phyloP scores from a whole-genome alignment of 2,329 filamentous ascomycete genomes.

The Dryadomyces quercus-mongolicae region DNA sequence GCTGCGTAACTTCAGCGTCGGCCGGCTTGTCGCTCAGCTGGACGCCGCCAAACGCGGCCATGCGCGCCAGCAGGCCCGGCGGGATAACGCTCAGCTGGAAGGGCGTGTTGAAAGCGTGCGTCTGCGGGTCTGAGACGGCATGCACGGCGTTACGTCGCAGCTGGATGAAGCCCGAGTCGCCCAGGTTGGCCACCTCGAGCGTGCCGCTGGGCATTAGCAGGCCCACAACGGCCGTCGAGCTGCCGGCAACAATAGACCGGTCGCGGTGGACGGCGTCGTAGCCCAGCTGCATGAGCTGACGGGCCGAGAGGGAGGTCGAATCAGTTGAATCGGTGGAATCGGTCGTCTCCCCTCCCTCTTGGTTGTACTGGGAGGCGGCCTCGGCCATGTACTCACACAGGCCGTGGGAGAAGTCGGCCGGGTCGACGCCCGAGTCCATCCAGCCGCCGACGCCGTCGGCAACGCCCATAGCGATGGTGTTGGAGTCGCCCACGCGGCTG shows the following conservation, averaged over 20 bases:
- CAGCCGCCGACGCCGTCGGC: conserved; percentile 95
- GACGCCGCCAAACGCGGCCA: conserved; percentile 70
- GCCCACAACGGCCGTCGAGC: conserved; percentile 85
- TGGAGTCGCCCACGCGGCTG: conserved; percentile 59
- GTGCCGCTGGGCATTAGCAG: conserved; percentile 60
- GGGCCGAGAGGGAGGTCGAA: conserved; percentile 40
- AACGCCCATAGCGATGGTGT: conserved; percentile 71
- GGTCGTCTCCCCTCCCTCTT: conserved; percentile 12
- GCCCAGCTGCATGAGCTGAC: conserved; percentile 64
- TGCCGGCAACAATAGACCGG: conserved; percentile 62
- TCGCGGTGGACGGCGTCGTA: conserved; percentile 76
- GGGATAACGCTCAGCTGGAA: conserved; percentile 89
- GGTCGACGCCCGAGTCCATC: conserved; percentile 84
- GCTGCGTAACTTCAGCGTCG: conserved; percentile 69
- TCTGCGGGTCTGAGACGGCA: conserved; percentile 73
- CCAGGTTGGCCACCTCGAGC: conserved; percentile 84
- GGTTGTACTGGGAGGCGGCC: conserved; percentile 48
- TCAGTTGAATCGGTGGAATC: conserved; percentile 17
- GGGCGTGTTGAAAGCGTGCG: conserved; percentile 94
- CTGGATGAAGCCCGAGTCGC: conserved; percentile 88
- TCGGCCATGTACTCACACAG: conserved; percentile 89
- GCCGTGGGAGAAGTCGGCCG: conserved; percentile 88
- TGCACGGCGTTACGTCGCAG: conserved; percentile 78
- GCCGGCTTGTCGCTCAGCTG: conserved; percentile 73
- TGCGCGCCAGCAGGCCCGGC: conserved; percentile 63